Evolutionary conservation across 2,329 filamentous ascomycete species (phyloP).

Genomic region (Aspergillus ochraceoroseus): DNA sequence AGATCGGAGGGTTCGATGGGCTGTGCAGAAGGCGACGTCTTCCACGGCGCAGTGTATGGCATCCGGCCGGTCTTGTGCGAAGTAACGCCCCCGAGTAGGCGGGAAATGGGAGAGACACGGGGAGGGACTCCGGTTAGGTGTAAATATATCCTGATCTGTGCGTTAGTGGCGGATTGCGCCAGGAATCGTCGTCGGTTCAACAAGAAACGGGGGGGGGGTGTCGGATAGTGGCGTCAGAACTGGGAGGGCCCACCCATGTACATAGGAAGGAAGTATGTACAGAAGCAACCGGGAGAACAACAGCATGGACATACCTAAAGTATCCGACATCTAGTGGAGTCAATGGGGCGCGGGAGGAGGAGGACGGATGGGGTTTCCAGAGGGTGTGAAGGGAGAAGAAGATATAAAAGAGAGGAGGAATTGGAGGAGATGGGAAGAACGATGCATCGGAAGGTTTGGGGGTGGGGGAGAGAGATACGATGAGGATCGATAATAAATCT

Average conservation of each 20-base stretch:
- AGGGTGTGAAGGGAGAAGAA: conserved; percentile 7
- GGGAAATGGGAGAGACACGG: conserved; percentile 8
- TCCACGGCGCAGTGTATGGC: conserved; percentile 49
- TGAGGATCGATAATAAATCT: too few relatives aligned
- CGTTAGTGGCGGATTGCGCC: conserved; percentile 11
- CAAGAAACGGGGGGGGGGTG: too few relatives aligned
- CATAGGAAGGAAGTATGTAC: too few relatives aligned
- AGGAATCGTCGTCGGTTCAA: too few relatives aligned
- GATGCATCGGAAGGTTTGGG: conserved; percentile 5
- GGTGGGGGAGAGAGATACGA: conserved; percentile 3
- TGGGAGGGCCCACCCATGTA: conserved; percentile 4
- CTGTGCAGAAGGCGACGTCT: conserved; percentile 54
- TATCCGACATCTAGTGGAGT: conserved; percentile 20
- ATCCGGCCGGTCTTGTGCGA: conserved; percentile 42
- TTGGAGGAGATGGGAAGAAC: conserved; percentile 9
- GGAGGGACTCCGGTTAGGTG: too few relatives aligned
- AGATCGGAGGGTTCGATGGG: conserved; percentile 50
- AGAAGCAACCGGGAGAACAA: too few relatives aligned
- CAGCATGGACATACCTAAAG: conserved; percentile 18
- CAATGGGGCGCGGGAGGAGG: background rate
- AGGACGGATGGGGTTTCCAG: conserved; percentile 2
- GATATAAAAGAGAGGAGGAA: conserved; percentile 2
- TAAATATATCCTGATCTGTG: conserved; percentile 13
- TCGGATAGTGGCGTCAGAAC: conserved; percentile 5
- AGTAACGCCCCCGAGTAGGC: conserved; percentile 30